phyloP scores from a whole-genome alignment of 164 flowering plant genomes.

The Berberis vulgaris region DNA sequence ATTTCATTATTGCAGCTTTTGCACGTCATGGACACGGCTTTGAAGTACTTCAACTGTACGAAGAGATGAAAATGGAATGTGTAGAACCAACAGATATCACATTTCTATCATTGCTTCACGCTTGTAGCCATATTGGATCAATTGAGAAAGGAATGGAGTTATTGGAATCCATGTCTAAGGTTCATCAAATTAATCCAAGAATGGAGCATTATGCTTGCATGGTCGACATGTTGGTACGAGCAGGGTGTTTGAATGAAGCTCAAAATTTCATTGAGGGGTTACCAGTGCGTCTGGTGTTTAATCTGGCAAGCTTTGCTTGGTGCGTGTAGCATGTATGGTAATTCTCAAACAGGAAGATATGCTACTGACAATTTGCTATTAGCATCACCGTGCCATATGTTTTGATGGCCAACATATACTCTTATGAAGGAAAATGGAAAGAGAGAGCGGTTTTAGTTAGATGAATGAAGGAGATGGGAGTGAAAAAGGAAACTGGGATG shows the following conservation, averaged over 20 bases:
- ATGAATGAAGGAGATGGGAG: slow-evolving; percentile 68
- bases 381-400: slow-evolving; percentile 43
- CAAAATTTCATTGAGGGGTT: slow-evolving; percentile 44
- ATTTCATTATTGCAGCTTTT: slow-evolving; percentile 78
- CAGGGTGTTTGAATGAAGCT: slow-evolving; percentile 63
- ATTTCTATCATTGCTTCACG: slow-evolving; percentile 81
- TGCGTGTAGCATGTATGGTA: slow-evolving; percentile 62
- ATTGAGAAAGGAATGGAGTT: slow-evolving; percentile 65
- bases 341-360: slow-evolving; percentile 56
- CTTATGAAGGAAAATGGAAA: slow-evolving; percentile 54
- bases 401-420: slow-evolving; percentile 73
- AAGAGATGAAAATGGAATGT: slow-evolving; percentile 53
- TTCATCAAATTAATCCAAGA: slow-evolving; percentile 50
- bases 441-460: slow-evolving; percentile 58
- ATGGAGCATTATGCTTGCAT: slow-evolving; percentile 79
- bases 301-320: slow-evolving; percentile 90
- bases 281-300: slow-evolving; percentile 37
- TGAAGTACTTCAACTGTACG: slow-evolving; percentile 52
- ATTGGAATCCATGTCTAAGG: slow-evolving; percentile 51
- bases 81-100: slow-evolving; percentile 72
- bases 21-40: slow-evolving; percentile 81
- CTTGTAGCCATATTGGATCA: slow-evolving; percentile 80
- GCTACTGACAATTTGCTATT: slow-evolving; percentile 53
- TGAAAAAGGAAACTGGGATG: slow-evolving; percentile 60
- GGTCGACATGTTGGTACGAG: slow-evolving; percentile 85